Evolutionary conservation across 495 filamentous ascomycete genomes (phyloP), one percentile per base, ranked within the genome.

Genomic region (Extremus antarcticus): DNA sequence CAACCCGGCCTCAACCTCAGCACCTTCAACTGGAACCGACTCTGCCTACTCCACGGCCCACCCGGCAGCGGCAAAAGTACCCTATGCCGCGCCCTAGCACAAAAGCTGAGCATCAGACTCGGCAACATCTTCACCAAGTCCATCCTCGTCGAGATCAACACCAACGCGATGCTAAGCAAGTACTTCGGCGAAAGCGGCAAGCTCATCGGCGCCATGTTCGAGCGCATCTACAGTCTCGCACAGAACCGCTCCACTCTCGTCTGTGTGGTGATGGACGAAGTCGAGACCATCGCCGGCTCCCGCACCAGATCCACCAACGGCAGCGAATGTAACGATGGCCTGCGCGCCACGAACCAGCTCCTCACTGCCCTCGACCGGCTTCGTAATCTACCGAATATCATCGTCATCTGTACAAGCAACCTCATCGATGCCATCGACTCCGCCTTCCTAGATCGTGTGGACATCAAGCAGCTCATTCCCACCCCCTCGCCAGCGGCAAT

Each of bases 171-270:
- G 8, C 72, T 77, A 50, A 79, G 76, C 55, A 76, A 73, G 53
- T 80, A 66, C 59, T 80, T 78, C 58, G 70, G 75, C 16, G 77
- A 80, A 59, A 78, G 76, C 47, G 72, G 75, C n/a, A 80, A 79
- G 59, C 63, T 74, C 9, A 71, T 82, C 17, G 16, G 24, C 8
- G 40, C 10, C 9, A 58, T 50, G 51, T 81, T 82, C 60, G 72
- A 75, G n/a, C 58, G 59, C 25, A 72, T 82, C 45, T 64, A 67
- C 52, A 47, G 53, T 7, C 63, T 77, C 49, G 65, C 76, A 3
- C 66, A 70, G 52, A 74, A 79, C 48, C 66, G 71, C 4, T 61
- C 68, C 24, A 66, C 67, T 2, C 70, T 81, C 43, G 60, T 79
- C 15, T 73, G 71, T 41, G 68, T 82, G 0, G 54, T 82, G 15